These are phyloP conservation scores for Lippia alba DNA, from an alignment of 305 asterid genomes.

Conservation along the genomic window DNA sequence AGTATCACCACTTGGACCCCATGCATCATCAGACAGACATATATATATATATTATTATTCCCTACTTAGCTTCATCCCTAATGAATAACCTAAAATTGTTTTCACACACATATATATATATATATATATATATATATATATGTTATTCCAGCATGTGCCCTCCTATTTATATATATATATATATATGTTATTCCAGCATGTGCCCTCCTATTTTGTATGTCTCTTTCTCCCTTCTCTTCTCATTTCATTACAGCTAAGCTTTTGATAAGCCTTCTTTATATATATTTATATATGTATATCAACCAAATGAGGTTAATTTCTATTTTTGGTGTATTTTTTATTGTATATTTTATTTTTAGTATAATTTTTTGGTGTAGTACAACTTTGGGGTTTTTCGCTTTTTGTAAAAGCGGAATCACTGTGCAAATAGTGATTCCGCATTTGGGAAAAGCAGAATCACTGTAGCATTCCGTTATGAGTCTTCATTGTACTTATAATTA, in stretches of 20 bases:
- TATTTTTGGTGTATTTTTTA: too few relatives aligned
- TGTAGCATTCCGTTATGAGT: too few relatives aligned
- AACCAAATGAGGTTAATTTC: conserved; percentile 18
- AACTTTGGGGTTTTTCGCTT: too few relatives aligned
- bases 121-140: too few relatives aligned
- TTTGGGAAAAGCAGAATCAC: too few relatives aligned
- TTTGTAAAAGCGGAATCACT: too few relatives aligned
- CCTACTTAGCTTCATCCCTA: background rate
- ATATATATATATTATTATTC: background rate
- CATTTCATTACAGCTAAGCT: conserved; percentile 46
- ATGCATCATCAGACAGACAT: background rate
- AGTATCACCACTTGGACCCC: conserved; percentile 19
- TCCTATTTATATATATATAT: too few relatives aligned
- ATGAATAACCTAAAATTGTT: background rate
- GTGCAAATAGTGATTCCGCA: too few relatives aligned
- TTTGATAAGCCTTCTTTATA: conserved; percentile 35
- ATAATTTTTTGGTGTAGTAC: too few relatives aligned
- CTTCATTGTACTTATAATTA: too few relatives aligned
- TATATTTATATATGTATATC: background rate
- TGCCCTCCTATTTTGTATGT: conserved; percentile 37
- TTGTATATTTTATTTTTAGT: too few relatives aligned
- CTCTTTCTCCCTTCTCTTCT: conserved; percentile 8
- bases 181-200: background rate
- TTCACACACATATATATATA: background rate
- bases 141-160: conserved; percentile 13